Conservation (phyloP, 495 filamentous ascomycete genomes). For the Parachaetomium inaequale region DNA sequence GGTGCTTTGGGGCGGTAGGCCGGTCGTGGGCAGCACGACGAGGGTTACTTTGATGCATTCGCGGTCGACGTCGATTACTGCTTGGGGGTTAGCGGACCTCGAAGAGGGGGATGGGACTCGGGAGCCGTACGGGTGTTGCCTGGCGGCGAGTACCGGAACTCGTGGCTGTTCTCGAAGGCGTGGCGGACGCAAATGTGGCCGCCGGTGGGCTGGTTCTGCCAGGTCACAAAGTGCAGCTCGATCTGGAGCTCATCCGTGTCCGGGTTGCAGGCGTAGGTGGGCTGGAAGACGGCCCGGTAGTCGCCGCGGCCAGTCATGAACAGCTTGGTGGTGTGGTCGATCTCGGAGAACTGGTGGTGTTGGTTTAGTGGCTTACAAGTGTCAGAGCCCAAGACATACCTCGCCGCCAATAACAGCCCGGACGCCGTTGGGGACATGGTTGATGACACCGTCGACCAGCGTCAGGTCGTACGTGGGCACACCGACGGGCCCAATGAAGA, state of each 20-base stretch:
- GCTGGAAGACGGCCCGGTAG: slow-evolving; percentile 45
- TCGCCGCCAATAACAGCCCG: slow-evolving; percentile 48
- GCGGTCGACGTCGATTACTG: slow-evolving; percentile 36
- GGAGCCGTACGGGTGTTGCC: slow-evolving; percentile 41
- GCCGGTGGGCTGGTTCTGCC: slow-evolving; percentile 34
- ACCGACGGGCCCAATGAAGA: slow-evolving; percentile 48
- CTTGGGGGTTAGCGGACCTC: not conserved
- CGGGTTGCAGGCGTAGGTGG: slow-evolving; percentile 49
- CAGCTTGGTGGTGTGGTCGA: slow-evolving; percentile 54
- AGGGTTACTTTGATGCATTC: slow-evolving; percentile 40
- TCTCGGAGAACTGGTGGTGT: slow-evolving; percentile 41
- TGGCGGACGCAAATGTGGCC: slow-evolving; percentile 44
- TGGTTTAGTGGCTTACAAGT: not conserved
- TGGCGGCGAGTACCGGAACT: slow-evolving; percentile 46
- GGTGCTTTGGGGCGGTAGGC: not conserved
- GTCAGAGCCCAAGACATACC: slow-evolving; percentile 24
- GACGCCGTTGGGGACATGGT: slow-evolving; percentile 28
- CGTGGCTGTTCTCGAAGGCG: slow-evolving; percentile 38
- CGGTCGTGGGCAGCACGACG: slow-evolving; percentile 23
- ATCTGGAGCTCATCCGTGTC: slow-evolving; percentile 45
- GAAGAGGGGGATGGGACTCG: not conserved
- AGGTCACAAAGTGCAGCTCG: slow-evolving; percentile 38
- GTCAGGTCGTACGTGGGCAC: slow-evolving; percentile 43
- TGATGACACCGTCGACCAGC: slow-evolving; percentile 46
- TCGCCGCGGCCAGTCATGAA: slow-evolving; percentile 53